Conservation (phyloP, 2,329 filamentous ascomycete species). For the Epichloe amarillans region DNA sequence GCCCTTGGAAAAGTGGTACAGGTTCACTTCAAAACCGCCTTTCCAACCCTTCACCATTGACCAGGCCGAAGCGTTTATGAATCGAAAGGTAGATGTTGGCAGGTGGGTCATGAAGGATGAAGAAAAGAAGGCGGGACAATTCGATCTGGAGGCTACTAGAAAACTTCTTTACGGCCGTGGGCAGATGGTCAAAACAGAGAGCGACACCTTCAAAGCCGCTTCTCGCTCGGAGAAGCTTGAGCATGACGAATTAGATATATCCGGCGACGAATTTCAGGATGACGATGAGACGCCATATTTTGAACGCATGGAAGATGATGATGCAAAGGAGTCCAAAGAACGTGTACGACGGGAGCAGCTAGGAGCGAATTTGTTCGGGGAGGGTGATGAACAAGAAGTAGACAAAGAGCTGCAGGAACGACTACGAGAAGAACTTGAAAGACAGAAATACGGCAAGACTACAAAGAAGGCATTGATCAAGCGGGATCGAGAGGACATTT, state of each 20-base stretch:
- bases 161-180: conserved; percentile 37
- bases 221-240: conserved; percentile 54
- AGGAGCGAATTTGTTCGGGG: conserved; percentile 72
- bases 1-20: conserved; percentile 93
- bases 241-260: conserved; percentile 55
- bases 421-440: conserved; percentile 52
- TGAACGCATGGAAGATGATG: conserved; percentile 71
- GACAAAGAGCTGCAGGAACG: conserved; percentile 62
- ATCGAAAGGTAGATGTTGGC: conserved; percentile 60
- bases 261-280: conserved; percentile 68
- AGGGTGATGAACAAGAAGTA: conserved; percentile 55
- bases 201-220: conserved; percentile 46
- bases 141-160: conserved; percentile 48
- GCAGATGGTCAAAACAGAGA: conserved; percentile 54
- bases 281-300: conserved; percentile 70
- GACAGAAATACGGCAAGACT: conserved; percentile 60
- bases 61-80: conserved; percentile 74
- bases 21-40: conserved; percentile 65
- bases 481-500: conserved; percentile 76
- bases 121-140: conserved; percentile 40
- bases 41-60: conserved; percentile 70
- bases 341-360: conserved; percentile 69
- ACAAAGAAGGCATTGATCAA: conserved; percentile 71
- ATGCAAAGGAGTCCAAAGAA: conserved; percentile 57
- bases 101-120: conserved; percentile 68